Base-by-base conservation (phyloP, 176 grass and related monocot genomes). In the Zizania latifolia region DNA sequence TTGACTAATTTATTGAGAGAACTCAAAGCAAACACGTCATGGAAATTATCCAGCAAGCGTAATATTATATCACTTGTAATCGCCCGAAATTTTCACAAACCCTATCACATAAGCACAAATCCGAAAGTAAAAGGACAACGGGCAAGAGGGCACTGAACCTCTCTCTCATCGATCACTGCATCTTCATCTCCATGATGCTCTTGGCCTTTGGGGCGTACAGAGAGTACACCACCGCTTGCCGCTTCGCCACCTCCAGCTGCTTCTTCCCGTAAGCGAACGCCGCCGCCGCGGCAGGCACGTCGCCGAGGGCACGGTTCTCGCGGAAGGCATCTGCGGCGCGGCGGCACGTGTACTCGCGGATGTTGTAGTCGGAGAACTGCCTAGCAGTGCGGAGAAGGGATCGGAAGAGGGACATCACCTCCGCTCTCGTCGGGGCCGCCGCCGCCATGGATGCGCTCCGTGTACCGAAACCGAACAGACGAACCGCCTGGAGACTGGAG, bases 321-420 rank as follows among this genome's bases (percentile, higher is more conserved):
- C 87, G 78, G 84, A 93, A 87, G 29, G 79, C 87, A 29, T 90
- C 84, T 7, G 74, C 38, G 19, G 81, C 77, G 34, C 91, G 69
- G 45, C 89, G 68, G 23, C 72, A 75, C 29, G 85, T 78, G 81
- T 98, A 92, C 78, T 94, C 94, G 46, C 91, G 78, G 23, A 98
- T 64, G 88, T 98, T 98, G 91, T 98, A 98, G 82, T 94, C 88
- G 14, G 81, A 78, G 75, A 98, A 98, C 81, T 87, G 78, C 21
- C 55, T 71, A 1, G 81, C 78, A 1, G 91, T 88, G 66, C 91
- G 89, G 65, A 92, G 74, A 26, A 98, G 46, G 7, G 91, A 85
- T 5, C 94, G 84, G 74, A 93, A 89, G 33, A 98, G 75, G 15
- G 86, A 71, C 31, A 98, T 15, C 60, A 88, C 86, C 75, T 89